Evolutionary conservation across 2,329 filamentous ascomycete species (phyloP), one percentile per base, ranked within the genome.

Genomic region (Paramyrothecium roridum): DNA sequence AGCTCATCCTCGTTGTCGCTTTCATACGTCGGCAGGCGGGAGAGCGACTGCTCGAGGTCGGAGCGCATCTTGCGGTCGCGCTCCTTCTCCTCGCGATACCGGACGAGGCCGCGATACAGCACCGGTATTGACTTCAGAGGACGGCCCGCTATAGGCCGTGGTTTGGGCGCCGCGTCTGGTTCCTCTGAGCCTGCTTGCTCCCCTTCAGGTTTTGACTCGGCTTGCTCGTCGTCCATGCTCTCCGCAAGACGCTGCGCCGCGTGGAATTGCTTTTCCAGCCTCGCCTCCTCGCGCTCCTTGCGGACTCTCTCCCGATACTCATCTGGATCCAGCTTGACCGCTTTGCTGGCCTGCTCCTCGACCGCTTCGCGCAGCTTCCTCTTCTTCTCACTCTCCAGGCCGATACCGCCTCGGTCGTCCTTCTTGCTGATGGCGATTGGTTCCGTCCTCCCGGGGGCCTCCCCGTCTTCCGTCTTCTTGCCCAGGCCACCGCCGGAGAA

Each of bases 191-290:
- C 30, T 11, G 12, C 21, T 8, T 72, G 72, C 57, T 69, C 67
- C 56, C 61, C 57, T 48, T 54, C 55, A 21, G 62, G 54, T 10
- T 54, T 54, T 8, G 49, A 52, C 4, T 58, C 50, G 6, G 64
- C 63, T 8, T 22, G 21, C 61, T 86, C 84, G 8, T 82, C 81
- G 57, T 89, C 86, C 72, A 98, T 81, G 52, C 85, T 76, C 76
- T 96, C 91, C 2, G 90, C 86, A 11, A 95, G 85, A 63, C 89
- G 89, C 80, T 96, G 93, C 21, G 91, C 93, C 1, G 85, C 90
- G 59, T 82, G 81, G 21, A 93, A 78, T 70, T 89, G 83, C 23
- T 81, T 83, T 70, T 96, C 91, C 3, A 82, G 67, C 62, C 87
- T 80, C 58, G 80, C 84, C 54, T 84, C 80, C 72, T 93, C 89